These are phyloP conservation scores for Pestalotiopsis fici DNA, from an alignment of 2,329 filamentous ascomycete species.

Conservation along the genomic window DNA sequence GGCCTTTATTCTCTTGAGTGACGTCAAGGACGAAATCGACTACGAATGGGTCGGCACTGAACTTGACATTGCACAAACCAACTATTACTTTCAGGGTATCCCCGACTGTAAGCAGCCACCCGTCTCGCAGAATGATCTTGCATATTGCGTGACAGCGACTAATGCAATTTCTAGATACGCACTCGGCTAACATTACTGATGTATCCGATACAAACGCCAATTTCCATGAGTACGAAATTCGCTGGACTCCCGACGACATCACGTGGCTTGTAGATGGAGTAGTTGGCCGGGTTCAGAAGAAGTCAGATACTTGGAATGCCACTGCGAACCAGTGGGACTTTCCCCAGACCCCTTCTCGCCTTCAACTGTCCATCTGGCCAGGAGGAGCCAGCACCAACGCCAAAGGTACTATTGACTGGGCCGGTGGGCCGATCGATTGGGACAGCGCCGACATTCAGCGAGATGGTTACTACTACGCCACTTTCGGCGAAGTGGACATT, in stretches of 20 bases:
- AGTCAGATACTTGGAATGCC: slow-evolving; percentile 81
- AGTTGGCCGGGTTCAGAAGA: slow-evolving; percentile 72
- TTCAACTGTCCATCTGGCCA: slow-evolving; percentile 96
- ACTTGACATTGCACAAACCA: slow-evolving; percentile 78
- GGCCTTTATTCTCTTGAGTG: slow-evolving; percentile 92
- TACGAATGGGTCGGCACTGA: slow-evolving; percentile 91
- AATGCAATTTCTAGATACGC: slow-evolving; percentile 59
- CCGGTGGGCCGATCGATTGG: slow-evolving; percentile 90
- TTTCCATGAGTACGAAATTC: slow-evolving; percentile 88
- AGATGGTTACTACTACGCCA: slow-evolving; percentile 86
- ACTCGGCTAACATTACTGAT: slow-evolving; percentile 69
- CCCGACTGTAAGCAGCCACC: slow-evolving; percentile 70
- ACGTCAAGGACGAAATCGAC: slow-evolving; percentile 98
- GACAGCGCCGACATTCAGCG: slow-evolving; percentile 75
- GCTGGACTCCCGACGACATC: slow-evolving; percentile 86
- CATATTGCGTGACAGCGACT: background rate
- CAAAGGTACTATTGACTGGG: slow-evolving; percentile 86
- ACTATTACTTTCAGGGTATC: slow-evolving; percentile 96
- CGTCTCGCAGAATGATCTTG: slow-evolving; percentile 16
- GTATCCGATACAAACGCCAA: slow-evolving; percentile 71
- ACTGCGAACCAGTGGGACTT: slow-evolving; percentile 81
- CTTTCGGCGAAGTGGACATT: slow-evolving; percentile 75
- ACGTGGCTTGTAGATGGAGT: slow-evolving; percentile 87
- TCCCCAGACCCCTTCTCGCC: slow-evolving; percentile 87
- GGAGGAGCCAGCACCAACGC: slow-evolving; percentile 80